Percentiles rank a stretch among this genome's conserved stretches.
Conservation (phyloP, 2,329 filamentous ascomycete genomes). For the Diaporthe caulivora region DNA sequence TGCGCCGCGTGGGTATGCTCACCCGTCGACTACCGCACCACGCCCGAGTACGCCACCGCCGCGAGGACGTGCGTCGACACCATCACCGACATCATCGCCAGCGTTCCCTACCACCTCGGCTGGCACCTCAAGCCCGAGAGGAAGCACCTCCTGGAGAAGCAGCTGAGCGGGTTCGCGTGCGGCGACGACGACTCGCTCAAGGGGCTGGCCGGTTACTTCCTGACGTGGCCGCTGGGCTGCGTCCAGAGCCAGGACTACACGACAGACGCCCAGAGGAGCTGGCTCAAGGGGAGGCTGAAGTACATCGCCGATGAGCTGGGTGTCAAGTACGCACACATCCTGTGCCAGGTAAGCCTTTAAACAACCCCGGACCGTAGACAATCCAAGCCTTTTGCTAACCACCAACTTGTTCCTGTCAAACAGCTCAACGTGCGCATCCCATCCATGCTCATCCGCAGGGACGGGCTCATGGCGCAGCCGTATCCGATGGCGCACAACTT, state of each 20-base stretch:
- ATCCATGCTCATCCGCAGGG: constrained; percentile 71
- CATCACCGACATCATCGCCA: constrained; percentile 71
- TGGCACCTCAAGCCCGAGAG: constrained; percentile 62
- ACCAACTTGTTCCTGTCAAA: neutral
- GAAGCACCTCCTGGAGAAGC: constrained; percentile 54
- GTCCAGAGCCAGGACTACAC: constrained; percentile 69
- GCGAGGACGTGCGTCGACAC: constrained; percentile 63
- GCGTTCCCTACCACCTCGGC: constrained; percentile 72
- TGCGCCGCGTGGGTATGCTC: constrained; percentile 72
- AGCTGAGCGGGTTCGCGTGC: constrained; percentile 60
- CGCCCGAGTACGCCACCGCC: constrained; percentile 70
- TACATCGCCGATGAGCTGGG: constrained; percentile 69
- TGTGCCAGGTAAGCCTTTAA: constrained; percentile 58
- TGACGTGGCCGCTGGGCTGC: constrained; percentile 70
- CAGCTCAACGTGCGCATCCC: constrained; percentile 71
- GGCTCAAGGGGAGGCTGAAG: constrained; percentile 65
- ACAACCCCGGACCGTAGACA: neutral
- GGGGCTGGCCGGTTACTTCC: constrained; percentile 69
- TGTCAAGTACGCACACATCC: constrained; percentile 68
- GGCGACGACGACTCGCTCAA: constrained; percentile 64
- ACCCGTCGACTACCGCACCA: constrained; percentile 73
- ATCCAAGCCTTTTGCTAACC: neutral
- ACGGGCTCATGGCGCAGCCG: constrained; percentile 61
- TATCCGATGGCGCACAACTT: constrained; percentile 58
- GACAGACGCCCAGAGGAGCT: constrained; percentile 69